Base-by-base conservation (phyloP, 495 filamentous ascomycete genomes). In the Penicillium pancosmium region DNA sequence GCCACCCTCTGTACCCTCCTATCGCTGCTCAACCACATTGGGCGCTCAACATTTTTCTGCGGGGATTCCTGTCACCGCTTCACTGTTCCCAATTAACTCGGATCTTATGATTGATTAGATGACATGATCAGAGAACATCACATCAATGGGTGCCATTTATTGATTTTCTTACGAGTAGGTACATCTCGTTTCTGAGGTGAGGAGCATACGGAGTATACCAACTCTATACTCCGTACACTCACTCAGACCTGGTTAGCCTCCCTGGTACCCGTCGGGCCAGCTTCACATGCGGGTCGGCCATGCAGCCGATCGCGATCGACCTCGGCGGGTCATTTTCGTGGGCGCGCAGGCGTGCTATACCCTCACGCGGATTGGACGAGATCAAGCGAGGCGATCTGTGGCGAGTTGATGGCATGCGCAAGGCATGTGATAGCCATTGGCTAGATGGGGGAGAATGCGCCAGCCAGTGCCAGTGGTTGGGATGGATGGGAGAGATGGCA, bases 251-350 rank as follows among this genome's bases (percentile, higher is more conserved):
- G 13, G 34, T 36, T 36, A 36, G 34, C n/a, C 41, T 21, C 13
- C 19, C 9, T 23, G 8, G 23, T 23, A 48, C 21, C 46, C 46
- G 31, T 33, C 15, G 23, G 36, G 2, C 25, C 48, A 35, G 21
- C 23, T 60, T 66, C 63, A 66, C 63, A 66, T 66, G 63, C 49
- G 38, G 33, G 43, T 53, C 59, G 63, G 58, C 52, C 49, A 54
- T n/a, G 50, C 59, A 59, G 58, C 36, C 19, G 48, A 54, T 36
- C 46, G 50, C 50, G 54, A 64, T 61, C 53, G 51, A 27, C 65
- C 66, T 68, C 66, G 66, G 62, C 62, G 62, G 66, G 63, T 64
- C 63, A 48, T 64, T 66, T 60, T 63, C 60, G 66, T 66, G 51
- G 23, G 54, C 52, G 34, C 47, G 36, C 52, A 34, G 46, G 31